phyloP scores from a whole-genome alignment of 1,284 basidiomycete species.

The Ustilago cynodontis region DNA sequence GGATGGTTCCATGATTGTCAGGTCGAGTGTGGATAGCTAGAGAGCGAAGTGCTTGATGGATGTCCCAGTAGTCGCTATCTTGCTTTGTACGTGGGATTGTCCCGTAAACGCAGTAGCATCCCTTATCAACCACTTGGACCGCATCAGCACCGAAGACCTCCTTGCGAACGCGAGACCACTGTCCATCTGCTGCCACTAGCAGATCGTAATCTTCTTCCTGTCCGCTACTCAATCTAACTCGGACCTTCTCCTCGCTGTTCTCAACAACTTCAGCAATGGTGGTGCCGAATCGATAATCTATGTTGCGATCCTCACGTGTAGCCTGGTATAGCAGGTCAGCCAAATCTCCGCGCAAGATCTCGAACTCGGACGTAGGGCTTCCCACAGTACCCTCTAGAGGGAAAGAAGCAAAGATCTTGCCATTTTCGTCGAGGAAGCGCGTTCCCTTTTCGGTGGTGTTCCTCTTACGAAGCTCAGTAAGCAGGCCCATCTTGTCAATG shows the following conservation, averaged over 20 bases:
- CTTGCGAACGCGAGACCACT: constrained; percentile 46
- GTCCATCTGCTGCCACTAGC: constrained; percentile 54
- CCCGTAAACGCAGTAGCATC: constrained; percentile 27
- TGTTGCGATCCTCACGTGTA: constrained; percentile 12
- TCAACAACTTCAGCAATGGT: constrained; percentile 37
- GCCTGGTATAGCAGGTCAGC: constrained; percentile 40
- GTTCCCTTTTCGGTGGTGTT: constrained; percentile 68
- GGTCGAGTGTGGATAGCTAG: constrained; percentile 36
- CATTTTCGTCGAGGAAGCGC: constrained; percentile 53
- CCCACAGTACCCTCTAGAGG: constrained; percentile 33
- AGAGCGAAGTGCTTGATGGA: constrained; percentile 23
- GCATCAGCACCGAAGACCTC: constrained; percentile 32
- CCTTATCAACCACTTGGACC: constrained; percentile 19
- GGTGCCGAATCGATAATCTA: constrained; percentile 39
- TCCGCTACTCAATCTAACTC: constrained; percentile 33
- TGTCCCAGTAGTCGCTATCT: constrained; percentile 37
- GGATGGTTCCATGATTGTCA: constrained; percentile 40
- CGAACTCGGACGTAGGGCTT: constrained; percentile 40
- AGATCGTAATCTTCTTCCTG: constrained; percentile 40
- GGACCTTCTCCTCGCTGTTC: constrained; percentile 17
- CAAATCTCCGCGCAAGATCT: constrained; percentile 55
- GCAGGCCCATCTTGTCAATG: constrained; percentile 66
- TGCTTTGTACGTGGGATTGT: constrained; percentile 28
- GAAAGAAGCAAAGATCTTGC: constrained; percentile 51
- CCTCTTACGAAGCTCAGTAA: constrained; percentile 40